Base-by-base conservation (phyloP, 2,329 filamentous ascomycete genomes). In the Hymenoscyphus scutula region DNA sequence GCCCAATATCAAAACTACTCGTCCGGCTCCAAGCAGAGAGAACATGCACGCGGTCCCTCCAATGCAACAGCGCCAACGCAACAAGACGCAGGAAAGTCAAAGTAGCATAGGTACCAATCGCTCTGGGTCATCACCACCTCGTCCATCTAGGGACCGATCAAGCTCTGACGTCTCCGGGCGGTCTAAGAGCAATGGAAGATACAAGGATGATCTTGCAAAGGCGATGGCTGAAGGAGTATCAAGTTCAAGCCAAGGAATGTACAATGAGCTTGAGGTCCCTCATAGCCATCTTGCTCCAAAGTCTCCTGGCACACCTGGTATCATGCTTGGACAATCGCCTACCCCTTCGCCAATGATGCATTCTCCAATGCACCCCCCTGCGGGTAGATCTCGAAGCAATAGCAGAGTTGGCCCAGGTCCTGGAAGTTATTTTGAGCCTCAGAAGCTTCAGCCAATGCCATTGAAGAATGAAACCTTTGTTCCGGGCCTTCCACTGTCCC, bases 131-230 rank as follows among this genome's bases (percentile, higher is more conserved):
- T 64, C 68, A 56, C 69, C 71, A 15, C 63, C 66, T 32, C 65
- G 67, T 41, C 37, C 65, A 23, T 68, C 70, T n/a, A 65, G 72
- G 34, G 72, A 74, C 55, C 63, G 72, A 48, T 73, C 72, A 19
- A 68, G 67, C 55, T 74, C 72, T 32, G 71, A 71, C 60, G 65
- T 66, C 7, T 73, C 71, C 51, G 67, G 63, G 27, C 66, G 70
- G 51, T 73, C 72, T 1, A 73, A 71, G 62, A 72, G 69, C 56
- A 74, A 70, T 63, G 71, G 68, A 29, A 64, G 68, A 56, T 71
- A 72, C 56, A 70, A 65, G 57, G 72, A 73, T 60, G 72, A 73
- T 59, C 51, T 71, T 15, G 68, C 34, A 37, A 69, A 23, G 67
- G 66, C 48, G 67, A 67, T 17, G 65, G 65, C 34, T 8, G 68